Evolutionary conservation across 148 eudicot genomes (phyloP), one percentile per base, ranked within the genome.

Genomic region (Arctostaphylos glauca): DNA sequence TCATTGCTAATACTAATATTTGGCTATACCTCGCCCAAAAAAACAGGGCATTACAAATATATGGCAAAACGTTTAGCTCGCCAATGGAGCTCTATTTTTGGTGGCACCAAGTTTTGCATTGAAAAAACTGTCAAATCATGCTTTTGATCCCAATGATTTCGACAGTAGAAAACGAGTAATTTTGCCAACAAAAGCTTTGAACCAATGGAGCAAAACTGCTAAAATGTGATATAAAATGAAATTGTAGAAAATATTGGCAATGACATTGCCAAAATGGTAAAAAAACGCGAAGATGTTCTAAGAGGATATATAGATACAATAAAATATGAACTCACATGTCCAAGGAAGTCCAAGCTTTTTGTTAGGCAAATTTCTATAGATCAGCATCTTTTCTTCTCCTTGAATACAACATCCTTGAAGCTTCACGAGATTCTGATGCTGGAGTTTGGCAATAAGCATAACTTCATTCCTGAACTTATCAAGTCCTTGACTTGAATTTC

Each of bases 391-490:
- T 13, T 85, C 87, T 41, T 81, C 84, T 21, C 38, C 78, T 55
- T 81, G 71, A 48, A 85, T 70, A 68, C 71, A 85, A n/a, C 80
- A 85, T 9, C 84, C 87, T 6, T 76, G 67, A 23, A 85, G 84
- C 73, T 58, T 81, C 76, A 85, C 78, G 48, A 85, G 87, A 48
- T 81, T 85, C 58, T 84, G 77, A 19, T 85, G 87, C 70, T 85
- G 87, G 5, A 85, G 87, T 59, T 77, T 77, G 1, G 87, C 75
- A 55, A 85, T 81, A 41, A 50, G 67, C 5, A 50, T 21, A 14
- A 85, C 84, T 77, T 85, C 87, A 68, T 76, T 85, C 58, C 76
- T 85, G 58, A 85, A 81, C 46, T 81, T 84, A 19, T 82, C 53
- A 2, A 71, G n/a, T 21, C 87, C 87, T 70, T 85, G 87, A 49